phyloP scores from a whole-genome alignment of 768 basidiomycete species.

The Mycena sanguinolenta region DNA sequence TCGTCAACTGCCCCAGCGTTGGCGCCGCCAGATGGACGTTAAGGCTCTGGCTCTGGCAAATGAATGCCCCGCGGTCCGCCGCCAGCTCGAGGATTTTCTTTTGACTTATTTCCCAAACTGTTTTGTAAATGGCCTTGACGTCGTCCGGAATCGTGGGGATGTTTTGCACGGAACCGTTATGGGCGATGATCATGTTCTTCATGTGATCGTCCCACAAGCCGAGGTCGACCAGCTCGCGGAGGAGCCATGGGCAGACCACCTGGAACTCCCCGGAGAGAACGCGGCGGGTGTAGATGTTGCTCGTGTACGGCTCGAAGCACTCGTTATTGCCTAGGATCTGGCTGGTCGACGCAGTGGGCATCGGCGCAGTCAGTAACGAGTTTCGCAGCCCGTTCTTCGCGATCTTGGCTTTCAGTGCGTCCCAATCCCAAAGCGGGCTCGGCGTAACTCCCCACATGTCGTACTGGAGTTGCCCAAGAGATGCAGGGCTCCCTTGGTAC shows the following conservation, averaged over 20 bases:
- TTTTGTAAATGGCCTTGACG: constrained; percentile 89
- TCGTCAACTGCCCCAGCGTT: constrained; percentile 79
- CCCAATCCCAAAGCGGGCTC: constrained; percentile 81
- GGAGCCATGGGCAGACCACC: constrained; percentile 87
- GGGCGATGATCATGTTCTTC: constrained; percentile 37
- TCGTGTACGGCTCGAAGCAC: constrained; percentile 90
- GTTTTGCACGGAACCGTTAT: constrained; percentile 56
- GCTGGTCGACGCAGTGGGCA: constrained; percentile 89
- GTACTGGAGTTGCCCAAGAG: constrained; percentile 77
- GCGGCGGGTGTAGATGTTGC: constrained; percentile 88
- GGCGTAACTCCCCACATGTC: constrained; percentile 86
- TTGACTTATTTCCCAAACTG: constrained; percentile 90
- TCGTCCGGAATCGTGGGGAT: constrained; percentile 78
- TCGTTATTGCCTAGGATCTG: constrained; percentile 90
- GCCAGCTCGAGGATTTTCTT: constrained; percentile 86
- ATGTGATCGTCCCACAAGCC: constrained; percentile 74
- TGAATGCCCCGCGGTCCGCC: constrained; percentile 87
- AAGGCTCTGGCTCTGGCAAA: constrained; percentile 85
- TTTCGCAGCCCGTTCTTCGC: constrained; percentile 76
- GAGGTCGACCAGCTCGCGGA: constrained; percentile 82
- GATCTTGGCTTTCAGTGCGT: constrained; percentile 76
- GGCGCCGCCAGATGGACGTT: constrained; percentile 83
- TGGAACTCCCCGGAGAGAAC: constrained; percentile 91
- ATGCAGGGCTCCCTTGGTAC: constrained; percentile 77
- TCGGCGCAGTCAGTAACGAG: constrained; percentile 81